Evolutionary conservation across 2,329 filamentous ascomycete species (phyloP).

Genomic region (Stagonosporopsis rhizophila): DNA sequence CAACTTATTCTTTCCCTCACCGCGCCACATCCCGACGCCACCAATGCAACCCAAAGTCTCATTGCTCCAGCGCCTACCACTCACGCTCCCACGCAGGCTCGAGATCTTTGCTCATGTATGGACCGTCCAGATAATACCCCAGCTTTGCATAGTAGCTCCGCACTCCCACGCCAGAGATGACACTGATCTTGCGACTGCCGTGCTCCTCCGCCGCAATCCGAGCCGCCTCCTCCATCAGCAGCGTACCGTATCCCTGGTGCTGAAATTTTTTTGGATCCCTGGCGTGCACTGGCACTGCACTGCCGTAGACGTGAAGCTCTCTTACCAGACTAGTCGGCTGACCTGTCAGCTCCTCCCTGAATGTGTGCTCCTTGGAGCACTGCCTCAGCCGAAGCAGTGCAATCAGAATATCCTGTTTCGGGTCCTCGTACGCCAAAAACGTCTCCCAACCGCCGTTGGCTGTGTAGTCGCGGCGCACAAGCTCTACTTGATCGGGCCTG

Average conservation of each 20-base stretch:
- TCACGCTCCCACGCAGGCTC: slow-evolving; percentile 46
- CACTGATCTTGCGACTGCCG: slow-evolving; percentile 89
- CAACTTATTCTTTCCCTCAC: background rate
- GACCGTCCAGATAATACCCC: slow-evolving; percentile 92
- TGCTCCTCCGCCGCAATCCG: slow-evolving; percentile 94
- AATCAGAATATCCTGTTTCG: slow-evolving; percentile 97
- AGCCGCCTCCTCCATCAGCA: slow-evolving; percentile 98
- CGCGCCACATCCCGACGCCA: too few species aligned
- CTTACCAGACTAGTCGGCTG: slow-evolving; percentile 92
- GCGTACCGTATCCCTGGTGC: slow-evolving; percentile 94
- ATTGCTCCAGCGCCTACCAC: slow-evolving; percentile 20
- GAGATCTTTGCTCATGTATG: slow-evolving; percentile 63
- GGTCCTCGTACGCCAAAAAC: slow-evolving; percentile 96
- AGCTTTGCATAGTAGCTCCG: slow-evolving; percentile 93
- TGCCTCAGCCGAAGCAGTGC: slow-evolving; percentile 87
- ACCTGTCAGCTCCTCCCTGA: slow-evolving; percentile 81
- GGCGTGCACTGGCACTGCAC: slow-evolving; percentile 95
- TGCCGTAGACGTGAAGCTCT: slow-evolving; percentile 96
- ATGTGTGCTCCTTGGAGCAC: slow-evolving; percentile 91
- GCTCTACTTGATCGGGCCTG: slow-evolving; percentile 91
- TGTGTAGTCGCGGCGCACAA: slow-evolving; percentile 89
- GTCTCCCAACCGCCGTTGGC: slow-evolving; percentile 99
- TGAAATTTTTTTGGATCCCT: slow-evolving; percentile 96
- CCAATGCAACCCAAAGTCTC: too few species aligned
- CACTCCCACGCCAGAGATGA: slow-evolving; percentile 97